Percentiles rank a stretch among this genome's conserved stretches.
These are phyloP conservation scores for Chaetomium globosum DNA, from an alignment of 2,329 filamentous ascomycete species.

Conservation along the genomic window DNA sequence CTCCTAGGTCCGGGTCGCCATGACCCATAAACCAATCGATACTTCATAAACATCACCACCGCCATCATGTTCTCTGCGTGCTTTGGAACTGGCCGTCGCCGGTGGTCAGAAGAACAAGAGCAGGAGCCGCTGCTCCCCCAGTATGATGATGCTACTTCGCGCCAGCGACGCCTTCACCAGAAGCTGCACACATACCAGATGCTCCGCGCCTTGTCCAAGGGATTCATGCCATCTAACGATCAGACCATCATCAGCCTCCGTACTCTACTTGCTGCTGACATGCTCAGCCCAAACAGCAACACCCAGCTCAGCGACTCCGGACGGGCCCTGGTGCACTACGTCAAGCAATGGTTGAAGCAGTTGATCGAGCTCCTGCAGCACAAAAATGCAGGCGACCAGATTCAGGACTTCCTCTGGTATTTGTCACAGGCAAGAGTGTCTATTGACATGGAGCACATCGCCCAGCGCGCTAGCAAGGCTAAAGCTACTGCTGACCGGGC, in stretches of 20 bases:
- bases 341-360: slow-evolving; percentile 72
- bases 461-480: slow-evolving; percentile 60
- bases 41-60: background rate
- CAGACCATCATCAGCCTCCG: slow-evolving; percentile 79
- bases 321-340: slow-evolving; percentile 69
- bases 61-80: slow-evolving; percentile 50
- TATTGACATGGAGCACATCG: slow-evolving; percentile 67
- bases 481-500: slow-evolving; percentile 71
- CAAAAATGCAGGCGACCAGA: slow-evolving; percentile 82
- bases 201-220: slow-evolving; percentile 75
- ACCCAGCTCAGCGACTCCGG: slow-evolving; percentile 77
- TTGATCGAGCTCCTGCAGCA: slow-evolving; percentile 79
- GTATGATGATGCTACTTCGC: slow-evolving; percentile 77
- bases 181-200: slow-evolving; percentile 96
- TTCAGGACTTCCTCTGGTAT: slow-evolving; percentile 92
- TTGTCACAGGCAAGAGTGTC: slow-evolving; percentile 72
- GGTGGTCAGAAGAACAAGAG: slow-evolving; percentile 65
- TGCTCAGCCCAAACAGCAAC: slow-evolving; percentile 75
- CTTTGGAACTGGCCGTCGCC: slow-evolving; percentile 59
- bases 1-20: background rate
- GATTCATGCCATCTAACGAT: slow-evolving; percentile 90
- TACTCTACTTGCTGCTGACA: slow-evolving; percentile 73
- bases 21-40: background rate
- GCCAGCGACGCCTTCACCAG: slow-evolving; percentile 78
- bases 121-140: slow-evolving; percentile 78